Base-by-base conservation (phyloP, 192 early-diverging fungal species). In the Backusella liffmaniae region DNA sequence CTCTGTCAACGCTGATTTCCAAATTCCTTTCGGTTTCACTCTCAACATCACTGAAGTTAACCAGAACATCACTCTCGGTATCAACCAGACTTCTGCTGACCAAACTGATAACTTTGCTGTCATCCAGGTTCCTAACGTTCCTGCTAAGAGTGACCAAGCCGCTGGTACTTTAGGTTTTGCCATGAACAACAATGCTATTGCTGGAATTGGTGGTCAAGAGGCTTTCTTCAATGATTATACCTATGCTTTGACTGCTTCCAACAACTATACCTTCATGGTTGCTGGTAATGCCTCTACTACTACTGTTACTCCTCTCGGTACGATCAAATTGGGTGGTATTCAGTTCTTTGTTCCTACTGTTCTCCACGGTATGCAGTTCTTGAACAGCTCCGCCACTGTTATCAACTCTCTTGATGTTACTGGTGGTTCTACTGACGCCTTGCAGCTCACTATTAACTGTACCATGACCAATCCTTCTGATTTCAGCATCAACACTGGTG, bases 1-100 rank as follows among this genome's bases (percentile, higher is more conserved):
- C 37, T 70, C 73, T 21, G 85, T 91, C 21, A 74, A 76, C 18
- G 88, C 88, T 30, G 79, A 72, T 5, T 87, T 87, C 75, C 66
- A 83, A 46, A 88, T 92, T 74, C 90, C 90, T 21, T 92, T 92
- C 56, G 87, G 87, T 51, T 92, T 92, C 73, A 71, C 83, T 32
- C 51, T 91, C n/a, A 86, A 83, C 29, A 85, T 91, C 67, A 87
- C 86, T 32, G 76, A 87, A 65, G 85, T 88, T 32, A 78, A 84
- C 66, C 84, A 87, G 71, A 84, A 85, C 66, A 85, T 90, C 53
- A 86, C 84, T 37, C 74, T 90, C 34, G 72, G 72, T 65, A 81
- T 72, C 13, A 59, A 74, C 46, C 16, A 51, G 32, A 78, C 72
- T 16, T 74, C 79, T 29, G 1, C 70, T 1, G 73, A 86, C 67